Percentiles rank a stretch among this genome's conserved stretches.
Conservation (phyloP, 2,329 filamentous ascomycete species). For the Calycina herbarum region DNA sequence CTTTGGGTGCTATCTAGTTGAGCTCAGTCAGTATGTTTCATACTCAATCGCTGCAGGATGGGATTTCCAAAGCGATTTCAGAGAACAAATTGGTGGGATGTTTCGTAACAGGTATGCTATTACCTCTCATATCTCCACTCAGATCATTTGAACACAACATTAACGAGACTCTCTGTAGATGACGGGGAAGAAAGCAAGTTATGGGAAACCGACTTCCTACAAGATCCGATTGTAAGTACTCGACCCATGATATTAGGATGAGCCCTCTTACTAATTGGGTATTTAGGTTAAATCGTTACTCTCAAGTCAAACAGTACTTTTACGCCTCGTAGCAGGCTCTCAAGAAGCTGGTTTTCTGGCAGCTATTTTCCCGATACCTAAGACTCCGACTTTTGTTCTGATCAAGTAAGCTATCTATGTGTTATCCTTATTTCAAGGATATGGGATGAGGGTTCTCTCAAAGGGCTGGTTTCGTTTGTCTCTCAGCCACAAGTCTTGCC, state of each 20-base stretch:
- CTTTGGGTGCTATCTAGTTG: too few species aligned
- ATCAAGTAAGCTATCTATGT: slow-evolving; percentile 58
- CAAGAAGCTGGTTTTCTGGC: slow-evolving; percentile 79
- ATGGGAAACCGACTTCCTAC: slow-evolving; percentile 73
- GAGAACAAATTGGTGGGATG: slow-evolving; percentile 78
- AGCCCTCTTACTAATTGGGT: background rate
- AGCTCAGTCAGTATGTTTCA: slow-evolving; percentile 67
- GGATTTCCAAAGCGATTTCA: slow-evolving; percentile 73
- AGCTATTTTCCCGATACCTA: slow-evolving; percentile 78
- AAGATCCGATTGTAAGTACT: slow-evolving; percentile 52
- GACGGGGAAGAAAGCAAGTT: slow-evolving; percentile 63
- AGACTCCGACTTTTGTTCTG: slow-evolving; percentile 75
- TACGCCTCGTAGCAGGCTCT: slow-evolving; percentile 71
- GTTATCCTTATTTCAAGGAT: background rate
- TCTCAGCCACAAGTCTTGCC: background rate
- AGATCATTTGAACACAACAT: background rate
- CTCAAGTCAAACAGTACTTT: slow-evolving; percentile 61
- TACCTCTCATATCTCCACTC: background rate
- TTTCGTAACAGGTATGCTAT: slow-evolving; percentile 69
- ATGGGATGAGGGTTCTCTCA: background rate
- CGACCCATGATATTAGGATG: too few species aligned
- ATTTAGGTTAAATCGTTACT: slow-evolving; percentile 57
- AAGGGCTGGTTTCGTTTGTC: background rate
- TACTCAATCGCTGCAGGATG: slow-evolving; percentile 73
- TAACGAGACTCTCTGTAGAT: slow-evolving; percentile 49